Conservation (phyloP, 495 filamentous ascomycete genomes). For the Talaromyces liani region DNA sequence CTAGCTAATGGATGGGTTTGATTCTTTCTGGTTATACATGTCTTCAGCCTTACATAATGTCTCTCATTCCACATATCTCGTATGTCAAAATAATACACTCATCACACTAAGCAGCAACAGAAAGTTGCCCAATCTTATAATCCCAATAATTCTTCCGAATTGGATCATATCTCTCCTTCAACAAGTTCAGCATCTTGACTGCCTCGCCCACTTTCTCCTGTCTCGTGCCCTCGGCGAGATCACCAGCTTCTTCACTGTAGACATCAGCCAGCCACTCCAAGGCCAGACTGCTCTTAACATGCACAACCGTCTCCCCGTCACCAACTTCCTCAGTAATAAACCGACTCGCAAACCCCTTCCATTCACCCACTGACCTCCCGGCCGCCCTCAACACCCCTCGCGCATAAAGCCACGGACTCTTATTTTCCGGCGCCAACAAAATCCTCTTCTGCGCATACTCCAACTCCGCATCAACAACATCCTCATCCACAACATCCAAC, state of each 20-base stretch:
- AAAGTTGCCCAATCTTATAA: conserved; percentile 55
- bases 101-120: conserved; percentile 10
- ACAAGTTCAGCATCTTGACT: conserved; percentile 54
- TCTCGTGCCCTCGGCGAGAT: conserved; percentile 39
- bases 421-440: conserved; percentile 79
- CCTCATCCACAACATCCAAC: conserved; percentile 43
- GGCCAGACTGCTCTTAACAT: conserved; percentile 73
- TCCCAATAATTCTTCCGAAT: conserved; percentile 90
- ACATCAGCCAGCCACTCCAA: conserved; percentile 83
- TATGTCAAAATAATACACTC: neutral
- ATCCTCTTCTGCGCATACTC: conserved; percentile 65
- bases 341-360: conserved; percentile 56
- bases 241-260: conserved; percentile 54
- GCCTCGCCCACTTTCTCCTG: conserved; percentile 16
- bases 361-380: conserved; percentile 44
- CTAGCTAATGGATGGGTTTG: conserved; percentile 33
- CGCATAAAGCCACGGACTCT: conserved; percentile 88
- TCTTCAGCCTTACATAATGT: neutral
- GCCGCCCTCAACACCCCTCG: conserved; percentile 64
- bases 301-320: conserved; percentile 11
- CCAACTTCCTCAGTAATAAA: conserved; percentile 48
- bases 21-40: conserved; percentile 6
- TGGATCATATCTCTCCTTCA: conserved; percentile 83
- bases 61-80: neutral
- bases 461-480: conserved; percentile 67